These are phyloP conservation scores for Herpetospermum pedunculosum DNA, from an alignment of 306 rosid species.

Conservation along the genomic window DNA sequence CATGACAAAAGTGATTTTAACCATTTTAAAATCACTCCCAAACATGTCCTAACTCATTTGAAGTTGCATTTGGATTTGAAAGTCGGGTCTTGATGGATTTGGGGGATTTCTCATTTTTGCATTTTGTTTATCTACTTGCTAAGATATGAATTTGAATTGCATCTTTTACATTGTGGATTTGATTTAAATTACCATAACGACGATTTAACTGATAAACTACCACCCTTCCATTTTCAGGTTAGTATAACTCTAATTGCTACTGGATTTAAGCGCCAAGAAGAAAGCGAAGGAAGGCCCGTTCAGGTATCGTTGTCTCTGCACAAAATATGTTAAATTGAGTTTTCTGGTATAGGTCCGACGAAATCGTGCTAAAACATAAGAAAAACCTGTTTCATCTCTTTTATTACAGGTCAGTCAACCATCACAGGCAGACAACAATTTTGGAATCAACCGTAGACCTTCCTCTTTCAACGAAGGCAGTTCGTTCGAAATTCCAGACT, in stretches of 20 bases:
- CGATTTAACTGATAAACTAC: not conserved
- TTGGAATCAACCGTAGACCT: slow-evolving; percentile 50
- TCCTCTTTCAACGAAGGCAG: slow-evolving; percentile 50
- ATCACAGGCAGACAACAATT: slow-evolving; percentile 39
- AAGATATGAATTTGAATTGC: not conserved
- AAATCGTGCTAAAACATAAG: not conserved
- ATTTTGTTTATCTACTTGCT: not conserved
- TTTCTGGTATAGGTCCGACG: not conserved
- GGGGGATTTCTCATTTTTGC: not conserved
- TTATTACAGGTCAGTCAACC: slow-evolving; percentile 49
- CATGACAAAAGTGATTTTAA: too few species aligned
- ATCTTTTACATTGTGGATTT: not conserved
- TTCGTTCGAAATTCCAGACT: slow-evolving; percentile 80
- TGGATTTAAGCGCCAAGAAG: slow-evolving; percentile 98
- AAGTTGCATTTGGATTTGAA: not conserved
- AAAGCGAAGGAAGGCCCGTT: slow-evolving; percentile 60
- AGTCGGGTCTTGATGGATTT: not conserved
- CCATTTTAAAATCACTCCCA: too few species aligned
- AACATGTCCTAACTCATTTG: too few species aligned
- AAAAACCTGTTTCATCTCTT: not conserved
- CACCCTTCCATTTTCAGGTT: slow-evolving; percentile 33
- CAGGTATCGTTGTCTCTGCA: slow-evolving; percentile 36
- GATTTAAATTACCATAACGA: not conserved
- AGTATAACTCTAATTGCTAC: slow-evolving; percentile 96
- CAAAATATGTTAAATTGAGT: not conserved